Evolutionary conservation across 352 stramenopile genomes (phyloP).

Genomic region (Pythium grandisporangium): DNA sequence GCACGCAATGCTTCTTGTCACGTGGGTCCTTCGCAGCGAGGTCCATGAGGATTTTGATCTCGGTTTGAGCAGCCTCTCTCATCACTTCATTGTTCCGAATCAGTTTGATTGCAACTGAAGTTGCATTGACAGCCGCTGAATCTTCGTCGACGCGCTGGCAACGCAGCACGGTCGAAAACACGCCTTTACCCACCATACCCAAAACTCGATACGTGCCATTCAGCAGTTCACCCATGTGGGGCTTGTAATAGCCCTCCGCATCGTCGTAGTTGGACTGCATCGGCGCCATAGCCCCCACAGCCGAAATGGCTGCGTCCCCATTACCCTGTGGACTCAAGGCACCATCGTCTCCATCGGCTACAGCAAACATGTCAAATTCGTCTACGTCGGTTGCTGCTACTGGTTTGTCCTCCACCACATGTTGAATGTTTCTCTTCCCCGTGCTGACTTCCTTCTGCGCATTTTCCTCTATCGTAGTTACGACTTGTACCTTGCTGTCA

Average conservation of each 20-base stretch:
- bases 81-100: slow-evolving; percentile 98
- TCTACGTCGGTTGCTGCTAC: slow-evolving; percentile 23
- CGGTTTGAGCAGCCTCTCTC: slow-evolving; percentile 90
- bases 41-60: slow-evolving; percentile 75
- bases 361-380: slow-evolving; percentile 86
- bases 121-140: slow-evolving; percentile 5
- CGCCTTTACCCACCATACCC: slow-evolving; percentile 93
- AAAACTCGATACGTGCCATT: slow-evolving; percentile 89
- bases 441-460: slow-evolving; percentile 1
- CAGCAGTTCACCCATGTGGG: slow-evolving; percentile 91
- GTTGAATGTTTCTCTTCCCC: slow-evolving; percentile 6
- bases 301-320: slow-evolving; percentile 17
- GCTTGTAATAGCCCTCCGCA: slow-evolving; percentile 96
- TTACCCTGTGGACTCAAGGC: slow-evolving; percentile 10
- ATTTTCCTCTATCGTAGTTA: too few relatives aligned
- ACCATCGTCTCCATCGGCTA: slow-evolving; percentile 52
- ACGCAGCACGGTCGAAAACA: slow-evolving; percentile 98
- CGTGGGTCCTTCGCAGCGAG: slow-evolving; percentile 56
- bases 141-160: slow-evolving; percentile 45
- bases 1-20: slow-evolving; percentile 83
- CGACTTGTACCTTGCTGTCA: too few relatives aligned
- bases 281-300: slow-evolving; percentile 19
- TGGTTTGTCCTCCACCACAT: slow-evolving; percentile 1
- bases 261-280: slow-evolving; percentile 94
- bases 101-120: slow-evolving; percentile 86